Percentiles rank a stretch among this genome's conserved stretches.
These are phyloP conservation scores for Chaetomium sp. DNA, from an alignment of 2,329 filamentous ascomycete genomes.

Conservation along the genomic window DNA sequence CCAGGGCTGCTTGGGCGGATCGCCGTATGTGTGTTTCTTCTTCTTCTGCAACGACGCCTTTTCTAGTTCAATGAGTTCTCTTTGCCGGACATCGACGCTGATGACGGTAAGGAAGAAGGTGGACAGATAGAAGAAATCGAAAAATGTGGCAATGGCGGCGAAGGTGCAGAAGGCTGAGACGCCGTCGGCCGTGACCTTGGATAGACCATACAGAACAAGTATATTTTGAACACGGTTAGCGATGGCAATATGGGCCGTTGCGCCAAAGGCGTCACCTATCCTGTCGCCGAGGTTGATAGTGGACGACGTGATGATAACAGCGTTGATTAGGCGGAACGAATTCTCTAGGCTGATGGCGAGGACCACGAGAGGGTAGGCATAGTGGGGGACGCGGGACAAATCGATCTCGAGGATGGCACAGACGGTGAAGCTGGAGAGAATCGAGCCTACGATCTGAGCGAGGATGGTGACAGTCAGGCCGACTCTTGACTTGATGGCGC, in stretches of 20 bases:
- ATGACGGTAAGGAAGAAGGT: constrained; percentile 76
- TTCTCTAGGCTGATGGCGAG: constrained; percentile 73
- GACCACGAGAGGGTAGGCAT: constrained; percentile 70
- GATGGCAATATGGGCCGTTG: constrained; percentile 64
- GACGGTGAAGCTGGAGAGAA: constrained; percentile 73
- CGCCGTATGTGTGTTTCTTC: constrained; percentile 23
- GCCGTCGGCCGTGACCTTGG: constrained; percentile 59
- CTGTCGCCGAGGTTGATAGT: constrained; percentile 62
- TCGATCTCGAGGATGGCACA: constrained; percentile 71
- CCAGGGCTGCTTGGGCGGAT: constrained; percentile 43
- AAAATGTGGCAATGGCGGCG: constrained; percentile 64
- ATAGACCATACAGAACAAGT: constrained; percentile 58
- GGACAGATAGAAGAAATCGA: constrained; percentile 71
- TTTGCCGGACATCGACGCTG: constrained; percentile 69
- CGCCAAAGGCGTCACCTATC: constrained; percentile 66
- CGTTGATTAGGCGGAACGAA: constrained; percentile 71
- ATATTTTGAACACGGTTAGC: constrained; percentile 64
- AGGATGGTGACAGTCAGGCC: constrained; percentile 66
- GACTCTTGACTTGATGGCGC: constrained; percentile 68
- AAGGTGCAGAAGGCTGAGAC: constrained; percentile 72
- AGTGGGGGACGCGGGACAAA: constrained; percentile 65
- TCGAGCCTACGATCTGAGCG: constrained; percentile 63
- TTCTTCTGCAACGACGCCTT: constrained; percentile 44
- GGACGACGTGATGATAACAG: constrained; percentile 64
- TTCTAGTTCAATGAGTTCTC: constrained; percentile 66